Base-by-base conservation (phyloP, 1,139 yeast genomes). In the Zygoascus sp. region DNA sequence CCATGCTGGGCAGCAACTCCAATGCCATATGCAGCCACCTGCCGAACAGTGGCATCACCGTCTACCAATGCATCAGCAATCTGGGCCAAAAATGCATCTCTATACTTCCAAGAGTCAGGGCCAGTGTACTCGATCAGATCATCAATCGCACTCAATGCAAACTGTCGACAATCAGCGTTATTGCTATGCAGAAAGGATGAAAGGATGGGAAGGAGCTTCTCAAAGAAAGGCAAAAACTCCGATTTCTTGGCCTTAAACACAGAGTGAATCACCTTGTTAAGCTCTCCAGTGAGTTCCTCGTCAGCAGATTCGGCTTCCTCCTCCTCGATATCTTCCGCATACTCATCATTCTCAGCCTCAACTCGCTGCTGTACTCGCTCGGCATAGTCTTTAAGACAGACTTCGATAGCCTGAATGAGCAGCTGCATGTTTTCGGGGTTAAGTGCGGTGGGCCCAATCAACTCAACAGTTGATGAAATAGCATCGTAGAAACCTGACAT, bases 291-390 rank as follows among this genome's bases (percentile, higher is more conserved):
- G 46, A 90, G 72, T 60, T 88, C 96, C 61, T 88, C 96, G 63
- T 90, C 96, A 1, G 95, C 84, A 60, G 79, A 87, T 58, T 86
- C 97, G 44, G 83, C 89, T 48, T 84, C 95, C 49, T 87, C 95
- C 52, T 78, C 84, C 21, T 78, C 76, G 30, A 58, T 54, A 50
- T 82, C 90, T 61, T 83, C 90, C 38, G 80, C 77, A 58, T 78
- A 83, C 57, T 81, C 92, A 43, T 75, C 65, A 19, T 76, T 77
- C 51, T 82, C 90, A 59, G 83, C 90, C 56, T 81, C 92, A 40
- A 74, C 65, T 53, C 95, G 81, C 34, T 76, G 77, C 58, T 80
- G 81, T 50, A 88, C 79, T 57, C 97, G 79, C 48, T 76, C 81
- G 59, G 76, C 79, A 39, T 85, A 79, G 51, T 84, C 95, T 5